These are phyloP conservation scores for Aspergillus amoenus DNA, from an alignment of 2,329 filamentous ascomycete species.

Conservation along the genomic window DNA sequence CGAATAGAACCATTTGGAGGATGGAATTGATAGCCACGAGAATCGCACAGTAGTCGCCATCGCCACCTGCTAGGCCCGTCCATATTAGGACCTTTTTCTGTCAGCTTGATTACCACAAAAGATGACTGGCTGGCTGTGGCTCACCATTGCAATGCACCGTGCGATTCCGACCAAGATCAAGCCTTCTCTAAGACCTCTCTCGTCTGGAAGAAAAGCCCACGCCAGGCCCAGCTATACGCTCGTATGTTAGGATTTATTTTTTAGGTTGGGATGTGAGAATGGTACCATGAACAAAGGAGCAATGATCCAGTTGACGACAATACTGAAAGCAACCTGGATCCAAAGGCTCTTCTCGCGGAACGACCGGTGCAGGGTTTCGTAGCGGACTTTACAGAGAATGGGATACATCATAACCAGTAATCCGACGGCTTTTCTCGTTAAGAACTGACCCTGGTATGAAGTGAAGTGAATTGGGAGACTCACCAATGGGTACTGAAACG, in stretches of 20 bases:
- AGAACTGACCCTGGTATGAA: neutral
- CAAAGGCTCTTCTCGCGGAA: constrained; percentile 64
- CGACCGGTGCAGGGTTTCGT: constrained; percentile 69
- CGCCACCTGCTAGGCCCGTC: constrained; percentile 74
- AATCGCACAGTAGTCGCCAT: constrained; percentile 79
- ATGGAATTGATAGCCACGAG: constrained; percentile 74
- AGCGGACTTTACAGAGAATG: constrained; percentile 82
- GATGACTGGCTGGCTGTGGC: constrained; percentile 15
- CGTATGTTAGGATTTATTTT: neutral
- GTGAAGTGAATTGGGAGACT: constrained; percentile 14
- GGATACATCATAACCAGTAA: constrained; percentile 93
- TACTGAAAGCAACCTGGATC: constrained; percentile 73
- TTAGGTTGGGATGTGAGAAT: too few relatives aligned
- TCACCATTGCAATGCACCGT: constrained; percentile 84
- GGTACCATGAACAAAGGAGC: constrained; percentile 77
- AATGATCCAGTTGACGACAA: constrained; percentile 79
- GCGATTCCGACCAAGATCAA: constrained; percentile 81
- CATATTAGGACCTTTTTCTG: constrained; percentile 63
- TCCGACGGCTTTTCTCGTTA: constrained; percentile 62
- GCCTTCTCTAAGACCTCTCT: constrained; percentile 56
- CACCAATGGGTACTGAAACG: constrained; percentile 66
- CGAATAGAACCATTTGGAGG: constrained; percentile 71
- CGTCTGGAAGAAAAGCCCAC: constrained; percentile 55
- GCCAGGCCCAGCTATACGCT: constrained; percentile 45
- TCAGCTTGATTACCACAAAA: neutral